Percentiles rank a stretch among this genome's conserved stretches.
phyloP scores from a whole-genome alignment of 345 rosid species.

The Trapa incisa region DNA sequence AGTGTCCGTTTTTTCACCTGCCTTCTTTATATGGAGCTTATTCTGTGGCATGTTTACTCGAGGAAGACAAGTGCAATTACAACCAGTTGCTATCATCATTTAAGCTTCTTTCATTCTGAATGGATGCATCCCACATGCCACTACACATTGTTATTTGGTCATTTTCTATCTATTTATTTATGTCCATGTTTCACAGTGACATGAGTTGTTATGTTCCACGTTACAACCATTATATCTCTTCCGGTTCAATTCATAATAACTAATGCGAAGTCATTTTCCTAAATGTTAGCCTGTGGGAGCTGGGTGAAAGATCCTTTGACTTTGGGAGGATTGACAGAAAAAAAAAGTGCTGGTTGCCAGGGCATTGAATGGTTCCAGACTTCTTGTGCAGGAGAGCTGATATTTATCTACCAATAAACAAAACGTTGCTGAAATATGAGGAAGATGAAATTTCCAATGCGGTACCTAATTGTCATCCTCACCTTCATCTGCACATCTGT shows the following conservation, averaged over 20 bases:
- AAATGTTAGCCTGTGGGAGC: neutral
- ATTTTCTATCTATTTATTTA: neutral
- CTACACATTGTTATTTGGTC: neutral
- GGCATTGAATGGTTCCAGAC: neutral
- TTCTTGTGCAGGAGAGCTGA: neutral
- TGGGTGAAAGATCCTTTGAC: neutral
- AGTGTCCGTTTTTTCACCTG: neutral
- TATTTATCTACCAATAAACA: neutral
- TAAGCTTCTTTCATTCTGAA: too few relatives aligned
- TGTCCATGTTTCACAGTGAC: neutral
- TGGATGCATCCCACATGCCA: too few relatives aligned
- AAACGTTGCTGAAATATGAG: constrained; percentile 26
- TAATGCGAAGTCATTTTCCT: neutral
- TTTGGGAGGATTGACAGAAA: neutral
- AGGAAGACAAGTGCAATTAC: neutral
- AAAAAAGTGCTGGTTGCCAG: neutral
- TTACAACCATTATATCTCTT: neutral
- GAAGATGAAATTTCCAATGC: constrained; percentile 52
- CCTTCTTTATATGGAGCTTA: neutral
- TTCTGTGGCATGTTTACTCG: neutral
- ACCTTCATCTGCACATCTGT: constrained; percentile 78
- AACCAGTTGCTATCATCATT: neutral
- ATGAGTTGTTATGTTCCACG: neutral
- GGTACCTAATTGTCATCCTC: constrained; percentile 68
- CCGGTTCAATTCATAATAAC: neutral